These are phyloP conservation scores for Nitzschia inconspicua DNA, from an alignment of 108 stramenopile genomes.

Conservation along the genomic window DNA sequence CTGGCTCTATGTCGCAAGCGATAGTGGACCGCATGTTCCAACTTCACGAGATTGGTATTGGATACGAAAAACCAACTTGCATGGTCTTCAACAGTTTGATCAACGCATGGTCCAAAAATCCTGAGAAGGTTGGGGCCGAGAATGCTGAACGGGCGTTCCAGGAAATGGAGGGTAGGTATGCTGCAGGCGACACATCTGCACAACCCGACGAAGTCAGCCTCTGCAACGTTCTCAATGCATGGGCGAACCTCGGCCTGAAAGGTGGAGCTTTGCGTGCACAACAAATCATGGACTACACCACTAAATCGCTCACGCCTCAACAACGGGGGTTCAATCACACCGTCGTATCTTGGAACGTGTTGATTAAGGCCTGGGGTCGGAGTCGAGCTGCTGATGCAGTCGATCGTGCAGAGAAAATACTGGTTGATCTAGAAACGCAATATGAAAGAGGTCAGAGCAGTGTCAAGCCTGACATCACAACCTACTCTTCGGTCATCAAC, in stretches of 20 bases:
- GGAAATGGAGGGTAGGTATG: constrained; percentile 70
- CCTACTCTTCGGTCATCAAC: constrained; percentile 47
- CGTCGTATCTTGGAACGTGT: constrained; percentile 53
- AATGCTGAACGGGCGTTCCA: constrained; percentile 56
- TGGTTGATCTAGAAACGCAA: constrained; percentile 23
- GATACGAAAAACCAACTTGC: constrained; percentile 52
- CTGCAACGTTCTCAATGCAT: constrained; percentile 65
- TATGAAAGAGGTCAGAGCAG: constrained; percentile 7
- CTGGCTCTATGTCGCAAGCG: constrained; percentile 51
- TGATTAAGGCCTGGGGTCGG: constrained; percentile 71
- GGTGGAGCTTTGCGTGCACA: constrained; percentile 69
- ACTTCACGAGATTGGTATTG: constrained; percentile 50
- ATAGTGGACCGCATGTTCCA: constrained; percentile 71
- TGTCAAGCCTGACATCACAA: constrained; percentile 39
- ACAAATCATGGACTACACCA: constrained; percentile 69
- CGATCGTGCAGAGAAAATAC: constrained; percentile 32
- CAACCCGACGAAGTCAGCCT: constrained; percentile 67
- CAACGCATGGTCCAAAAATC: constrained; percentile 61
- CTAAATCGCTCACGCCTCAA: constrained; percentile 32
- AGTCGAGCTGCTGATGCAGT: constrained; percentile 47
- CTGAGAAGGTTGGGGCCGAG: constrained; percentile 35
- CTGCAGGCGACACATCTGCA: constrained; percentile 46
- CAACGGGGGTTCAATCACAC: constrained; percentile 40
- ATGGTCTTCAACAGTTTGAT: constrained; percentile 70
- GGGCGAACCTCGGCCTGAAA: constrained; percentile 59